Evolutionary conservation across 2,329 filamentous ascomycete species (phyloP), one percentile per base, ranked within the genome.

Genomic region (Aureobasidium sp.): DNA sequence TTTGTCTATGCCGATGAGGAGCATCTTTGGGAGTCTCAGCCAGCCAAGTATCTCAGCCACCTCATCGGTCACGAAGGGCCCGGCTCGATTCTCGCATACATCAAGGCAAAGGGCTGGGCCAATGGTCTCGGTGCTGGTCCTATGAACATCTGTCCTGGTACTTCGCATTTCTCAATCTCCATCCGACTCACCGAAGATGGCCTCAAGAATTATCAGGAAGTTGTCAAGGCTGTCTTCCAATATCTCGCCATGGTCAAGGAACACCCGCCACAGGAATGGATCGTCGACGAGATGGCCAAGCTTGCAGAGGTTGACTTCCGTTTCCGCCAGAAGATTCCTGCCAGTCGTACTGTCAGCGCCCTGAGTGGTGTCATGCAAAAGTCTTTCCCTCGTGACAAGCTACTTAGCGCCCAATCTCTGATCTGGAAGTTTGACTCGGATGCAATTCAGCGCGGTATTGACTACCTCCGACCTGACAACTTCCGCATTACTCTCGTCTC

Each of bases 301-400:
- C 86, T 97, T 77, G 87, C 89, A 48, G 92, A 97, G 67, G 90
- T 97, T 13, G 89, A 96, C 68, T 99, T 99, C 80, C 90, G 89
- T 67, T 99, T 96, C 76, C 90, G 87, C 75, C 90, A 97, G 72
- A 97, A 97, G 79, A 90, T 87, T 2, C 90, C 90, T 1, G 91
- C 93, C 1, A 94, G 88, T 71, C 85, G 88, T 32, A 97, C 97
- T 69, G 94, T 91, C 0, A 96, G 91, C 78, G 86, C 84, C 64
- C 85, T 91, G 66, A 91, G 88, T 70, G 86, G 88, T 20, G 84
- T 91, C 20, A 97, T 99, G 94, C 94, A 97, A 73, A 91, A 89
- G 73, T 89, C 89, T 1, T 78, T 95, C 48, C 91, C 91, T 2
- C 85, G 92, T 65, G 90, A 97, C 71, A 90, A 88, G 85, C 80